Conservation (phyloP, 495 filamentous ascomycete species). For the Amniculicola lignicola region DNA sequence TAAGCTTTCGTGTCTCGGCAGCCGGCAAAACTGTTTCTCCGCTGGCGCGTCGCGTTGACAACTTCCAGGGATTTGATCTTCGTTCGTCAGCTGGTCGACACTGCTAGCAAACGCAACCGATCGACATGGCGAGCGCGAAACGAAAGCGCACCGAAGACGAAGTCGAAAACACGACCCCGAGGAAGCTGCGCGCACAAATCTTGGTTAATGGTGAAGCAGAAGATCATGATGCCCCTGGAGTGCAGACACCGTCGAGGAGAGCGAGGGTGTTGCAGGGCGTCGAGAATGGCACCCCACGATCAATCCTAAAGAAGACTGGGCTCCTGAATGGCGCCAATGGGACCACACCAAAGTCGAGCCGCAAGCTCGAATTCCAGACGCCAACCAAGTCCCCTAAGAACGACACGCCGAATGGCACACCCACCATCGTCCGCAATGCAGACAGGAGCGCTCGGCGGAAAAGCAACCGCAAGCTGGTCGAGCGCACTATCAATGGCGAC, state of each 20-base stretch:
- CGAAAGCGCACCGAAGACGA: slow-evolving; percentile 27
- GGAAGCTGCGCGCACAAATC: slow-evolving; percentile 12
- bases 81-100: no score
- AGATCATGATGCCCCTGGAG: slow-evolving; percentile 6
- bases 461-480: slow-evolving; percentile 70
- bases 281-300: slow-evolving; percentile 21
- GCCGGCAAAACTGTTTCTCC: no score
- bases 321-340: slow-evolving; percentile 14
- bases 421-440: slow-evolving; percentile 61
- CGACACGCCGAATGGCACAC: slow-evolving; percentile 42
- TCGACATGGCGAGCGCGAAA: slow-evolving; percentile 26
- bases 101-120: no score
- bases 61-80: no score
- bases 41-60: no score
- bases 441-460: slow-evolving; percentile 85
- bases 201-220: slow-evolving; percentile 9
- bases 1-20: no score
- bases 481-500: slow-evolving; percentile 57
- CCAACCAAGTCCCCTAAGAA: slow-evolving; percentile 18
- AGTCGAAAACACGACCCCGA: slow-evolving; percentile 8
- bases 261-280: slow-evolving; percentile 1
- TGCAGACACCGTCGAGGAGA: slow-evolving; percentile 26
- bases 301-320: slow-evolving; percentile 19
- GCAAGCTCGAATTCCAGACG: slow-evolving; percentile 29
- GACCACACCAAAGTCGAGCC: slow-evolving; percentile 22